These are phyloP conservation scores for Chloris gayana DNA, from an alignment of 176 grass and related monocot species.

Conservation along the genomic window DNA sequence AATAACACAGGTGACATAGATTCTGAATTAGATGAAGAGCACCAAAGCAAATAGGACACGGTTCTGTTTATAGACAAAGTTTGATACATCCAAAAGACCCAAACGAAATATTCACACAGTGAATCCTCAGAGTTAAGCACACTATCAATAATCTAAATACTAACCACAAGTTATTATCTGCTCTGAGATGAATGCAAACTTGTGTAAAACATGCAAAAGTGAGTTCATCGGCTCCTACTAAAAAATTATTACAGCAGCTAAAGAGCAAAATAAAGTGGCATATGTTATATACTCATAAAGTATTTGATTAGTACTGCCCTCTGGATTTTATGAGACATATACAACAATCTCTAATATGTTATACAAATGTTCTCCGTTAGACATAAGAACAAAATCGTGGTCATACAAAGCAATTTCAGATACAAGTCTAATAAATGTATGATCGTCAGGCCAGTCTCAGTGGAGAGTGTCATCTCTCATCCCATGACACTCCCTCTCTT, in stretches of 20 bases:
- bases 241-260: conserved; percentile 13
- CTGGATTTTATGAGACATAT: neutral
- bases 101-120: neutral
- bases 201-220: neutral
- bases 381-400: neutral
- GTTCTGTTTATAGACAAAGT: neutral
- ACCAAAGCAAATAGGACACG: neutral
- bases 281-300: conserved; percentile 5
- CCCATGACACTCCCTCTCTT: too few relatives aligned
- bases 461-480: too few relatives aligned
- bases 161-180: neutral
- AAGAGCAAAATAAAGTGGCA: neutral
- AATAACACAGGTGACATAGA: neutral
- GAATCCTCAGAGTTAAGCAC: neutral
- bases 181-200: neutral
- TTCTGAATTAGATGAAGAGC: neutral
- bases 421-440: neutral
- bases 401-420: neutral
- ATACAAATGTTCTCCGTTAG: neutral
- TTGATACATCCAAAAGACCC: conserved; percentile 2
- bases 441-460: too few relatives aligned
- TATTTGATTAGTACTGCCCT: neutral
- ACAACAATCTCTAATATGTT: neutral
- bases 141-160: neutral
- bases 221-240: neutral